Conservation (phyloP, 2,329 filamentous ascomycete species). For the Penicillium sp. region DNA sequence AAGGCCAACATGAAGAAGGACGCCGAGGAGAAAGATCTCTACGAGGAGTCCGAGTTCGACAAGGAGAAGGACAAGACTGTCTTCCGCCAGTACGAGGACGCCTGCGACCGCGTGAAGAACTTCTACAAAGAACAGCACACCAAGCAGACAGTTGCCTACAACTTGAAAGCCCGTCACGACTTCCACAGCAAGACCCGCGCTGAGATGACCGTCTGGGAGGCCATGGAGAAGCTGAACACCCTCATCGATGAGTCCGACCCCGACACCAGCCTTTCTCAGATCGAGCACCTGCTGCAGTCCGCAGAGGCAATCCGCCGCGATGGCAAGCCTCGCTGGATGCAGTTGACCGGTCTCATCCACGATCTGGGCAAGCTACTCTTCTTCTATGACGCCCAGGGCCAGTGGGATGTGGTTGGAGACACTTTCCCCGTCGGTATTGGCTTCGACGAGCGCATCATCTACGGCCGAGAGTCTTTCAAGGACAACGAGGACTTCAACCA, state of each 20-base stretch:
- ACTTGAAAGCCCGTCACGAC: conserved; percentile 75
- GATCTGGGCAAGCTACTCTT: conserved; percentile 52
- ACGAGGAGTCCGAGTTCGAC: conserved; percentile 70
- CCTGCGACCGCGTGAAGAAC: conserved; percentile 81
- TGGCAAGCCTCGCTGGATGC: conserved; percentile 55
- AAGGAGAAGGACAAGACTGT: conserved; percentile 75
- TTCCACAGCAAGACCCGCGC: conserved; percentile 71
- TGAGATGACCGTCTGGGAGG: conserved; percentile 86
- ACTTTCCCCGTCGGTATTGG: conserved; percentile 53
- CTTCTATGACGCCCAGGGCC: conserved; percentile 74
- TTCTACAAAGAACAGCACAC: conserved; percentile 77
- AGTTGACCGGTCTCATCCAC: conserved; percentile 53
- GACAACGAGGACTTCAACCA: conserved; percentile 75
- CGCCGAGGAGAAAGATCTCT: conserved; percentile 39
- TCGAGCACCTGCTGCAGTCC: conserved; percentile 85
- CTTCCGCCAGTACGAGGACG: conserved; percentile 82
- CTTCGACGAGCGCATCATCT: conserved; percentile 74
- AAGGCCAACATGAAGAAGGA: conserved; percentile 60
- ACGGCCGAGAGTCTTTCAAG: conserved; percentile 72
- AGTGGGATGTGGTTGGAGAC: conserved; percentile 88
- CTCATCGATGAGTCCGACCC: conserved; percentile 91
- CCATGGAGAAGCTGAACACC: conserved; percentile 90
- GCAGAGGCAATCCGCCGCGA: conserved; percentile 89
- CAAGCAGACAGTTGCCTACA: conserved; percentile 68
- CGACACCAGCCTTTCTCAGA: conserved; percentile 84